These are phyloP conservation scores for Thraustochytrium sp. DNA, from an alignment of 352 stramenopile genomes.

Conservation along the genomic window DNA sequence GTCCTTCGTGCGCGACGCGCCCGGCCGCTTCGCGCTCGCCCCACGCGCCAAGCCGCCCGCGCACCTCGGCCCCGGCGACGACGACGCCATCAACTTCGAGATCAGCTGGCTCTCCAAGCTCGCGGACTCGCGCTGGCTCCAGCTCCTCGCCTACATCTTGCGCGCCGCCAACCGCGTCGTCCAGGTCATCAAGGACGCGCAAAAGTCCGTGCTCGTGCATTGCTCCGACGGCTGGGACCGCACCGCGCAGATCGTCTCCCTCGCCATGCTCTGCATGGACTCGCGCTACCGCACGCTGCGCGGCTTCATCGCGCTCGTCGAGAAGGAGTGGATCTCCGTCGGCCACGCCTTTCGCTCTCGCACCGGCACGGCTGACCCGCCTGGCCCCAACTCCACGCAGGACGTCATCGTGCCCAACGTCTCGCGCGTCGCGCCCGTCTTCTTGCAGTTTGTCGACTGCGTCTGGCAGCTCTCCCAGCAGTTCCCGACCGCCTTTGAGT, in stretches of 20 bases:
- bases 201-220: constrained; percentile 44
- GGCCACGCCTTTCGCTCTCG: constrained; percentile 93
- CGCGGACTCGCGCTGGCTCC: constrained; percentile 28
- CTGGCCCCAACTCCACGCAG: constrained; percentile 67
- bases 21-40: background rate
- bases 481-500: constrained; percentile 93
- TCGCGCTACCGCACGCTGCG: constrained; percentile 92
- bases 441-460: constrained; percentile 96
- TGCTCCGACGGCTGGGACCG: constrained; percentile 94
- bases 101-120: constrained; percentile 33
- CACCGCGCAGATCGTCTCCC: constrained; percentile 89
- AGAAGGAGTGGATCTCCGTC: constrained; percentile 96
- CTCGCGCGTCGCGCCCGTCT: constrained; percentile 86
- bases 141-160: constrained; percentile 29
- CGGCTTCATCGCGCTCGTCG: constrained; percentile 90
- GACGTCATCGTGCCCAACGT: constrained; percentile 55
- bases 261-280: constrained; percentile 95
- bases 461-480: constrained; percentile 93
- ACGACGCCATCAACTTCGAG: constrained; percentile 28
- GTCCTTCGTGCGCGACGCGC: background rate
- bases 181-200: constrained; percentile 7
- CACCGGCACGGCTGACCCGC: constrained; percentile 73
- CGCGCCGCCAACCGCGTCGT: constrained; percentile 1
- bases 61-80: background rate
- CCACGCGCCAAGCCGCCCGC: background rate